These are phyloP conservation scores for Malus sylvestris DNA, from an alignment of 306 rosid genomes.

Conservation along the genomic window DNA sequence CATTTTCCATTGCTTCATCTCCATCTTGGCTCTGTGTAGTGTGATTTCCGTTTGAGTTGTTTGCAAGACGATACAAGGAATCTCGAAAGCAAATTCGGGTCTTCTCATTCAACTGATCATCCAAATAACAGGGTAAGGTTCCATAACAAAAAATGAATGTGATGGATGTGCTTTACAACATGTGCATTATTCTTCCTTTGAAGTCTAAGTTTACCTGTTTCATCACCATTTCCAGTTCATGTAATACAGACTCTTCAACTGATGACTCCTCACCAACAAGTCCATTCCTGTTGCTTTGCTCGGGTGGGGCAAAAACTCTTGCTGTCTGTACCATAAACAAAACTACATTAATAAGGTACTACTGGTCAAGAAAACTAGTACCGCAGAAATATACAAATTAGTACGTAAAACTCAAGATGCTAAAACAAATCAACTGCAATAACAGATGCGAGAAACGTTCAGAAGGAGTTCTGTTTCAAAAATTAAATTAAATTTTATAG, in stretches of 20 bases:
- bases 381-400: neutral
- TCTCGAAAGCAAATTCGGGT: conserved; percentile 68
- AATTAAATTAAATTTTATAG: neutral
- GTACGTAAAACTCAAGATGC: neutral
- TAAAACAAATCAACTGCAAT: neutral
- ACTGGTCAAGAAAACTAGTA: neutral
- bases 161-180: neutral
- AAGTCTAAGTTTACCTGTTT: conserved; percentile 37
- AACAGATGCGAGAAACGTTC: neutral
- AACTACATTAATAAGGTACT: neutral
- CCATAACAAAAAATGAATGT: conserved; percentile 10
- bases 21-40: conserved; percentile 21
- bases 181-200: neutral
- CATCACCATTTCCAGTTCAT: conserved; percentile 51
- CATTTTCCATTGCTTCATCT: conserved; percentile 7
- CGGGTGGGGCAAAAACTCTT: conserved; percentile 22
- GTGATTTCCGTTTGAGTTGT: conserved; percentile 33
- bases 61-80: conserved; percentile 72
- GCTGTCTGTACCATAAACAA: conserved; percentile 7
- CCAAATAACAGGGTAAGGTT: neutral
- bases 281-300: conserved; percentile 22
- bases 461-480: neutral
- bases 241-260: conserved; percentile 48
- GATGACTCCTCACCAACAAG: conserved; percentile 28
- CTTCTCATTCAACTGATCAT: conserved; percentile 43